Evolutionary conservation across 345 rosid species (phyloP).

Genomic region (Bruguiera gymnorhiza): DNA sequence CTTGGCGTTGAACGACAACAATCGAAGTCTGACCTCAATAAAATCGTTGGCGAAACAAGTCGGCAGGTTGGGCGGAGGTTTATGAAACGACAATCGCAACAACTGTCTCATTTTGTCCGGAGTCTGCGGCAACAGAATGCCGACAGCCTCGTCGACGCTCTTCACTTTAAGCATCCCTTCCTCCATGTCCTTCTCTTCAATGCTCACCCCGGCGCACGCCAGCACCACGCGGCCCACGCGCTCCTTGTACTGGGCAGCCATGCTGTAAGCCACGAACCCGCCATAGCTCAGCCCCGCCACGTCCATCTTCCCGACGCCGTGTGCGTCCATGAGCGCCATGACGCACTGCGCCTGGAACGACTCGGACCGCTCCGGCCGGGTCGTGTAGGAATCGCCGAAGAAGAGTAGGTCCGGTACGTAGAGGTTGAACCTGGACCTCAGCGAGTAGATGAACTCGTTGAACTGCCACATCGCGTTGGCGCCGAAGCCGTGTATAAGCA

Average conservation of each 20-base stretch:
- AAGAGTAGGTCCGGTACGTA: conserved; percentile 86
- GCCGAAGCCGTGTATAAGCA: conserved; percentile 84
- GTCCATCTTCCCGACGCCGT: conserved; percentile 41
- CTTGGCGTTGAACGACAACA: conserved; percentile 28
- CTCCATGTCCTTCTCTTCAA: conserved; percentile 80
- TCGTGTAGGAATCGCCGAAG: conserved; percentile 85
- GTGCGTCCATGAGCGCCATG: conserved; percentile 46
- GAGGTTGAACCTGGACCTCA: conserved; percentile 63
- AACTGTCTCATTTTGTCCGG: conserved; percentile 54
- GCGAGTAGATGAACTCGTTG: conserved; percentile 47
- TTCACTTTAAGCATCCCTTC: conserved; percentile 61
- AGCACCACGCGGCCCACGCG: conserved; percentile 59
- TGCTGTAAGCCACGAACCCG: conserved; percentile 72
- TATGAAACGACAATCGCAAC: conserved; percentile 49
- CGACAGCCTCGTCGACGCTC: conserved; percentile 55
- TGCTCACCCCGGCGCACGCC: conserved; percentile 72
- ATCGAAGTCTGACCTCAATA: conserved; percentile 27
- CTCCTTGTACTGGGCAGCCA: conserved; percentile 75
- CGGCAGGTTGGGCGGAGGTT: conserved; percentile 51
- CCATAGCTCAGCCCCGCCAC: conserved; percentile 83
- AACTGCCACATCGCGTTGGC: conserved; percentile 99
- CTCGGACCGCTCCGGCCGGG: conserved; percentile 64
- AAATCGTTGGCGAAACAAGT: conserved; percentile 74
- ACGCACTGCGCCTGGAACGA: conserved; percentile 73
- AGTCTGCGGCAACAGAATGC: conserved; percentile 57